A percentile compares a stretch with the other conserved stretches of the same genome.
Evolutionary conservation across 2,329 filamentous ascomycete species (phyloP).

Genomic region (Colletotrichum simmondsii): DNA sequence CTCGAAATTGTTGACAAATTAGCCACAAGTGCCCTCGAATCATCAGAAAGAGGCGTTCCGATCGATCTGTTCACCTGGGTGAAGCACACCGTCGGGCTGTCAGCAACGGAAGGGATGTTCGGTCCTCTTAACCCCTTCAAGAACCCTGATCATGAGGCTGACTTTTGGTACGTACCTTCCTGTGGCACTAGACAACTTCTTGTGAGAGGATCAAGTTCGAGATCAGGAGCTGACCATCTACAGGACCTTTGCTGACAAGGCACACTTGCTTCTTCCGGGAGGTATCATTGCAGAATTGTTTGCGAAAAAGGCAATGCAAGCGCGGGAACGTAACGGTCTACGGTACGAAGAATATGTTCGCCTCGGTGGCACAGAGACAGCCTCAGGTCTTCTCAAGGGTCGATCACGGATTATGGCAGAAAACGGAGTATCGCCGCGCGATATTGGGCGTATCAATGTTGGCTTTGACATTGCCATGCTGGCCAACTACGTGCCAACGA

Average conservation of each 20-base stretch:
- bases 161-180: slow-evolving; percentile 6
- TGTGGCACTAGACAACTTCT: neutral
- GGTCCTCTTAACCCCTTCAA: slow-evolving; percentile 28
- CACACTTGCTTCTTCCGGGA: slow-evolving; percentile 2
- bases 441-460: neutral
- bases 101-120: slow-evolving; percentile 13
- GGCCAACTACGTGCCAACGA: slow-evolving; percentile 53
- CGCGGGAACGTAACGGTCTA: slow-evolving; percentile 4
- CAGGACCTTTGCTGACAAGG: slow-evolving; percentile 1
- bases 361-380: neutral
- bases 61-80: slow-evolving; percentile 18
- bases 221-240: neutral
- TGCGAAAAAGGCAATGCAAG: neutral
- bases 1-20: neutral
- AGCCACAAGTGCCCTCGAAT: neutral
- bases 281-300: neutral
- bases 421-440: neutral
- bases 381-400: neutral
- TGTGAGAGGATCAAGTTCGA: neutral
- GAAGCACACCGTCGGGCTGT: neutral
- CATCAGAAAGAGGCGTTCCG: neutral
- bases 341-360: slow-evolving; percentile 13
- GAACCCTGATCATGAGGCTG: slow-evolving; percentile 15
- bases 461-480: slow-evolving; percentile 45
- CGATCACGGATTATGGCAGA: slow-evolving; percentile 1